A percentile compares a stretch with the other conserved stretches of the same genome.
Evolutionary conservation across 371 early-diverging fungal species (phyloP).

Genomic region (Mortierella sp.): DNA sequence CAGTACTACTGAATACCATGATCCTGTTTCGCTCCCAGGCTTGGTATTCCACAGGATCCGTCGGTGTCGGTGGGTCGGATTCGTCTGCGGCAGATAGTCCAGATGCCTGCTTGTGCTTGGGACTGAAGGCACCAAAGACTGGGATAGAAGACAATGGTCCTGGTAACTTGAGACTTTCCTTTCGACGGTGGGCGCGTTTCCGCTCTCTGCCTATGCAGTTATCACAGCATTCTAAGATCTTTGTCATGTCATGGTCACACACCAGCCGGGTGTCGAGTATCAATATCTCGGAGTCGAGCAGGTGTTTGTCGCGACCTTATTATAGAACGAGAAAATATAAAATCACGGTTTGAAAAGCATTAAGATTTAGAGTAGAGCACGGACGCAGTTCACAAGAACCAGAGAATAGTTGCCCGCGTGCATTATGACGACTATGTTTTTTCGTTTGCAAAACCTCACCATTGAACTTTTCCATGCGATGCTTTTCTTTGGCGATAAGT

Average conservation of each 20-base stretch:
- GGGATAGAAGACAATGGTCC: conserved; percentile 42
- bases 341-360: neutral
- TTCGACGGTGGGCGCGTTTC: conserved; percentile 56
- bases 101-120: conserved; percentile 22
- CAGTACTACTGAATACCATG: conserved; percentile 54
- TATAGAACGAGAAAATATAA: too few relatives aligned
- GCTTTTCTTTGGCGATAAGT: conserved; percentile 71
- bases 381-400: neutral
- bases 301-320: conserved; percentile 40
- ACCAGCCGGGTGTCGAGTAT: conserved; percentile 70
- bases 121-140: conserved; percentile 37
- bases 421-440: too few relatives aligned
- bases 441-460: conserved; percentile 15
- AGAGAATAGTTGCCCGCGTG: too few relatives aligned
- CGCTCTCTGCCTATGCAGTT: conserved; percentile 77
- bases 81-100: conserved; percentile 13
- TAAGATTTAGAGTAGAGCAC: neutral
- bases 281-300: conserved; percentile 58
- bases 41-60: conserved; percentile 38
- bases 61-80: conserved; percentile 47
- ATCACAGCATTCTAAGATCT: conserved; percentile 66
- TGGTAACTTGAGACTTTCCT: conserved; percentile 42
- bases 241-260: conserved; percentile 73
- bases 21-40: conserved; percentile 50
- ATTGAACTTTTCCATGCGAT: conserved; percentile 54